phyloP scores from a whole-genome alignment of 352 stramenopile genomes.

The Discostella stelligera region DNA sequence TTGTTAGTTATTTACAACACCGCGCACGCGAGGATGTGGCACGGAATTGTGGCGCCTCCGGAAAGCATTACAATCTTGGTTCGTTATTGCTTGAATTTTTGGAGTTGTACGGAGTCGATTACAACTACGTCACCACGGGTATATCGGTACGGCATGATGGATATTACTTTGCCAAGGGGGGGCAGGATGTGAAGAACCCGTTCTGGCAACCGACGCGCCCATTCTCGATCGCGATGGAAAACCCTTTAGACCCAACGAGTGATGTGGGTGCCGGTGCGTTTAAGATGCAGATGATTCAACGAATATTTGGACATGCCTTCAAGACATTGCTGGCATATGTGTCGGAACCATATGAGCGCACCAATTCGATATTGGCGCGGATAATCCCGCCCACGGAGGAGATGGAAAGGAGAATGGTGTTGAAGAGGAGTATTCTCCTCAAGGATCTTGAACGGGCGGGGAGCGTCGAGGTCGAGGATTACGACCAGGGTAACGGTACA shows the following conservation, averaged over 20 bases:
- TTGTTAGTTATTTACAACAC: conserved; percentile 93
- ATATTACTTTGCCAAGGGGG: conserved; percentile 90
- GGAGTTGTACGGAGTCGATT: conserved; percentile 90
- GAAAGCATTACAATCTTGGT: conserved; percentile 89
- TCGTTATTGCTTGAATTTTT: conserved; percentile 92
- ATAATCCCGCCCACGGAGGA: conserved; percentile 69
- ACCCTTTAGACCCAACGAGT: conserved; percentile 89
- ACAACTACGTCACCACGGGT: conserved; percentile 90
- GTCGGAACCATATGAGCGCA: conserved; percentile 49
- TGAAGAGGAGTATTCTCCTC: conserved; percentile 13
- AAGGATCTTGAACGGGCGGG: background rate
- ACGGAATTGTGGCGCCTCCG: conserved; percentile 33
- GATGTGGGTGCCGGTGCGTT: conserved; percentile 92
- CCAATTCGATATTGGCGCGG: conserved; percentile 66
- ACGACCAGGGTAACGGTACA: background rate
- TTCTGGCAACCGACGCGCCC: conserved; percentile 76
- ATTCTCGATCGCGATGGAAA: conserved; percentile 90
- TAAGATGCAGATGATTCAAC: conserved; percentile 88
- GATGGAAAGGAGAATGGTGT: conserved; percentile 56
- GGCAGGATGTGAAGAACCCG: conserved; percentile 56
- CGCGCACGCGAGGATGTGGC: conserved; percentile 57
- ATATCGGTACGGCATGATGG: conserved; percentile 92
- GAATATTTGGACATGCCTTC: conserved; percentile 86
- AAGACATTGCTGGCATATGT: conserved; percentile 67
- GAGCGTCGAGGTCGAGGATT: background rate